These are phyloP conservation scores for Trametes coccinea DNA, from an alignment of 768 basidiomycete genomes.

Conservation along the genomic window DNA sequence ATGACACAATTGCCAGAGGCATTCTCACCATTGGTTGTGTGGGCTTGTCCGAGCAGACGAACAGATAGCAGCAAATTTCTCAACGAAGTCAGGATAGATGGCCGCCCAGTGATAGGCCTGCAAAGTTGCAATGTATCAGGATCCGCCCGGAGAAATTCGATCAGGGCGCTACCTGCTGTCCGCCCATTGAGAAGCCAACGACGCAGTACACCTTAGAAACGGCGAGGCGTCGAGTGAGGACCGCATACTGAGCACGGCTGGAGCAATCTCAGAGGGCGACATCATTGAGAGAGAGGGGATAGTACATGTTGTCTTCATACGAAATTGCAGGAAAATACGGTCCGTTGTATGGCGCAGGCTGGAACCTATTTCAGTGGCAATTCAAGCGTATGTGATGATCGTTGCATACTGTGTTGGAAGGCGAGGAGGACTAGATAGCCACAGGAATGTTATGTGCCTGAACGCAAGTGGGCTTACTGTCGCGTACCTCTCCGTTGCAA, in stretches of 20 bases:
- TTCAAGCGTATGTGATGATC: too few relatives aligned
- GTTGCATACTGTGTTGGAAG: not conserved
- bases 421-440: too few relatives aligned
- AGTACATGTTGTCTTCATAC: constrained; percentile 34
- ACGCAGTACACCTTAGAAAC: constrained; percentile 27
- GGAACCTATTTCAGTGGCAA: not conserved
- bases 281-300: not conserved
- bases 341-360: constrained; percentile 36
- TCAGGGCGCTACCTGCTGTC: constrained; percentile 28
- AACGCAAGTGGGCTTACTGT: not conserved
- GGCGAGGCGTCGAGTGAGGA: constrained; percentile 27
- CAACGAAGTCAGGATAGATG: constrained; percentile 53
- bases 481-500: constrained; percentile 34
- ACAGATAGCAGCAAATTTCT: constrained; percentile 47
- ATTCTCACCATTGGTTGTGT: constrained; percentile 38
- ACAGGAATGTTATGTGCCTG: too few relatives aligned
- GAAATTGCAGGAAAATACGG: constrained; percentile 34
- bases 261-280: not conserved
- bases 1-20: too few relatives aligned
- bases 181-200: constrained; percentile 34
- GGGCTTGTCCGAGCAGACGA: constrained; percentile 54
- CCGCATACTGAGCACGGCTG: constrained; percentile 31
- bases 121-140: not conserved
- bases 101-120: constrained; percentile 58
- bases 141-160: not conserved